phyloP scores from a whole-genome alignment of 331 rosid species.

The Acacia concinna region DNA sequence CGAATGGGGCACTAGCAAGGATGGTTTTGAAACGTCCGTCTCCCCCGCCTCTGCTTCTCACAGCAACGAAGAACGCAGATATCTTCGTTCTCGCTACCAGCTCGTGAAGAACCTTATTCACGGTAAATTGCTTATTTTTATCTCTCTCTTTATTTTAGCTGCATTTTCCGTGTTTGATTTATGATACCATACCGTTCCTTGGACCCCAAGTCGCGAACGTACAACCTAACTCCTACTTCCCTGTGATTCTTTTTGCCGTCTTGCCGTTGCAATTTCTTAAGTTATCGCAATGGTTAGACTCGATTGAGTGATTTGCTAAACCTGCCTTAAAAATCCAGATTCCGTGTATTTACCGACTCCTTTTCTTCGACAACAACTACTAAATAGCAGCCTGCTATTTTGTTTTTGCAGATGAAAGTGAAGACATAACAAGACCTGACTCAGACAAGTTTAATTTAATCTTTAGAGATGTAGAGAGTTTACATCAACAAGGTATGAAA shows the following conservation, averaged over 20 bases:
- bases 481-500: slow-evolving; percentile 42
- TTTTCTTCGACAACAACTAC: background rate
- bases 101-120: slow-evolving; percentile 28
- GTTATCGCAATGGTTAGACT: background rate
- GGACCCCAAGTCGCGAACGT: background rate
- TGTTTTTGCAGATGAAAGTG: slow-evolving; percentile 38
- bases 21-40: background rate
- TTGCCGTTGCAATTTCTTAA: background rate
- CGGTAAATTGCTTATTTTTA: slow-evolving; percentile 6
- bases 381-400: background rate
- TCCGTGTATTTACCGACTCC: background rate
- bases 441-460: slow-evolving; percentile 34
- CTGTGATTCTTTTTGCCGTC: background rate
- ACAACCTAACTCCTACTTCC: background rate
- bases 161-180: background rate
- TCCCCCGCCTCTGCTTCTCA: background rate
- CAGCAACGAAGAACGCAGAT: slow-evolving; percentile 25
- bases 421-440: slow-evolving; percentile 31
- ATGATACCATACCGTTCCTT: background rate
- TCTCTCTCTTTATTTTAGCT: background rate
- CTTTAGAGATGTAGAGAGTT: slow-evolving; percentile 38
- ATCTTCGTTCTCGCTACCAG: slow-evolving; percentile 42
- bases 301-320: background rate
- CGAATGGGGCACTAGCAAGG: background rate
- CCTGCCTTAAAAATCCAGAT: background rate